Base-by-base conservation (phyloP, 257 asterid genomes). In the Solanum sitiens region DNA sequence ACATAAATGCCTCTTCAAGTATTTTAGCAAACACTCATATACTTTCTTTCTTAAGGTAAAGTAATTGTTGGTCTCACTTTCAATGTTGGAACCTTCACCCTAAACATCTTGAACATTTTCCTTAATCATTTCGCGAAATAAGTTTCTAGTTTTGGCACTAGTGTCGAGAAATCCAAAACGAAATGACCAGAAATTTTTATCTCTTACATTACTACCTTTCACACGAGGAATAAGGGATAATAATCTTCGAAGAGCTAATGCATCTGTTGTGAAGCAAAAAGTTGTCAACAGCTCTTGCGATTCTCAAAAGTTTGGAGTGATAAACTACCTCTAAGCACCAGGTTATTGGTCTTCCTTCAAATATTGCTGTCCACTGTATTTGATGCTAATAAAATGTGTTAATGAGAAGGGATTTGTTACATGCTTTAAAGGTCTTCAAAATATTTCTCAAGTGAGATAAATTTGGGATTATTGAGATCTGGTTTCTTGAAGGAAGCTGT, bases 371-470 rank as follows among this genome's bases (percentile, higher is more conserved):
- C 8, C 44, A 40, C 44, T n/a, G n/a, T n/a, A n/a, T 72, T 33
- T 33, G 79, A 72, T 18, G 79, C 45, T 35, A 33, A 32, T 35
- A 23, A 72, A 8, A 72, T 5, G 79, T 35, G 20, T 39, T 18
- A 44, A 18, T 33, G 47, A 84, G 40, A 84, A n/a, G 40, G 35
- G 33, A 63, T 11, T 35, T 23, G n/a, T 20, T 8, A 39, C 30
- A 6, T 27, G 30, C 30, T 27, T 27, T 27, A 27, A 27, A 27
- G 30, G 30, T 27, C 30, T 93, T 91, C 87, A 92, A 92, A 87
- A 94, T 97, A 80, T 92, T 97, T 86, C 87, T 89, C 30, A 92
- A 87, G 90, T 97, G 98, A 92, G 23, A 84, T 94, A 86, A 91
- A 88, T 83, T 91, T 94, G 72, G 98, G 98, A 88, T 90, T 88